A percentile compares a stretch with the other conserved stretches of the same genome.
phyloP scores from a whole-genome alignment of 163 green algal genomes.

The Coccomyxa subellipsoidea region DNA sequence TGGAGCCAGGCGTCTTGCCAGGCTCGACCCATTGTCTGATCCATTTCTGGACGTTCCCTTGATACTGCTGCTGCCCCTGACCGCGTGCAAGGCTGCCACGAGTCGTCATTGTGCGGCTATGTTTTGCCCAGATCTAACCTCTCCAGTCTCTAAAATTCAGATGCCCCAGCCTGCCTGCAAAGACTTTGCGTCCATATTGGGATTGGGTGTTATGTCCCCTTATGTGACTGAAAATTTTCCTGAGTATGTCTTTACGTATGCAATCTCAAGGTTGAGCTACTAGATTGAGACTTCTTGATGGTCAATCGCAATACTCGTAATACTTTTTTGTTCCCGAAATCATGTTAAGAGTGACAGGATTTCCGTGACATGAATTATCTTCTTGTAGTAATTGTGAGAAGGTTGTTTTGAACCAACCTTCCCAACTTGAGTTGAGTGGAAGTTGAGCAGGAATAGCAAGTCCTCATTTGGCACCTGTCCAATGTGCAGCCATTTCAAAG shows the following conservation, averaged over 20 bases:
- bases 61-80: constrained; percentile 17
- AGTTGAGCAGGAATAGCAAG: too few species aligned
- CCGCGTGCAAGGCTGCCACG: constrained; percentile 18
- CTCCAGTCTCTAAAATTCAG: background rate
- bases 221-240: background rate
- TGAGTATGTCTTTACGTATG: background rate
- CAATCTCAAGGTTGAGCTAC: background rate
- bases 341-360: too few species aligned
- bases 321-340: too few species aligned
- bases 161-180: background rate
- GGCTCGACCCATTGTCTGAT: constrained; percentile 8
- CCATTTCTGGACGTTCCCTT: constrained; percentile 20
- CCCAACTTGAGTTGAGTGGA: too few species aligned
- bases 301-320: too few species aligned
- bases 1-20: background rate
- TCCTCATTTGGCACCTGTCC: too few species aligned
- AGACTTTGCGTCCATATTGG: background rate
- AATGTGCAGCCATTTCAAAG: too few species aligned
- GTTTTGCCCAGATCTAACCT: background rate
- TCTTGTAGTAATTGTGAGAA: too few species aligned
- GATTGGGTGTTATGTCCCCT: background rate
- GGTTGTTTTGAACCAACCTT: too few species aligned
- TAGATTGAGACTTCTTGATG: too few species aligned
- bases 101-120: background rate
- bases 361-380: too few species aligned